Evolutionary conservation across 2,329 filamentous ascomycete species (phyloP).

Genomic region (Alternaria brassicicola): DNA sequence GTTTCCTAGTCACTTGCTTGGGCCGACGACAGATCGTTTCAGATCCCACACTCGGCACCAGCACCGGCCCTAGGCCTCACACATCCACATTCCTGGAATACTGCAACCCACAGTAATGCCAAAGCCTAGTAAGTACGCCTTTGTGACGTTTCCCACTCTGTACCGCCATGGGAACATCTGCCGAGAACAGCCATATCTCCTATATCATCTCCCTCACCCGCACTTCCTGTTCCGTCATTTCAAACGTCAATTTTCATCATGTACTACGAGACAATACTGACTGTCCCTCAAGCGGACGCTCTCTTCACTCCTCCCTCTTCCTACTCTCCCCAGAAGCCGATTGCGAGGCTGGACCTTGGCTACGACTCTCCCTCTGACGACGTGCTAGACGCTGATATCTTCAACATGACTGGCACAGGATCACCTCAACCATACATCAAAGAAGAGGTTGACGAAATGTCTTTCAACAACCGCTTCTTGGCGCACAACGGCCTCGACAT

Average conservation of each 20-base stretch:
- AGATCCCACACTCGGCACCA: slow-evolving; percentile 46
- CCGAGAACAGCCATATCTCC: slow-evolving; percentile 17
- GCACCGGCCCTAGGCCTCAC: slow-evolving; percentile 41
- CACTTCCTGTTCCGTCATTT: slow-evolving; percentile 21
- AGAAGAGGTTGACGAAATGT: slow-evolving; percentile 68
- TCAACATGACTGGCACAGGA: slow-evolving; percentile 62
- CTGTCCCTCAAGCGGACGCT: slow-evolving; percentile 51
- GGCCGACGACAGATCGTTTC: slow-evolving; percentile 46
- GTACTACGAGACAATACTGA: slow-evolving; percentile 47
- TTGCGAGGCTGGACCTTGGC: slow-evolving; percentile 47
- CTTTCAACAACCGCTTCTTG: slow-evolving; percentile 60
- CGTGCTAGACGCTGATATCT: slow-evolving; percentile 52
- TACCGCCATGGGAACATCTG: slow-evolving; percentile 42
- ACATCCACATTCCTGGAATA: slow-evolving; percentile 45
- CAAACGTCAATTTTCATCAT: slow-evolving; percentile 31
- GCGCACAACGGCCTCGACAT: slow-evolving; percentile 59
- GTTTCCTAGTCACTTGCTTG: slow-evolving; percentile 46
- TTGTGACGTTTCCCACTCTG: slow-evolving; percentile 38
- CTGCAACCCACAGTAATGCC: slow-evolving; percentile 50
- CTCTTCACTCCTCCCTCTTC: slow-evolving; percentile 51
- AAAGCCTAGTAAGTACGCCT: slow-evolving; percentile 48
- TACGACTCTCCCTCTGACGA: slow-evolving; percentile 50
- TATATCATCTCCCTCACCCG: slow-evolving; percentile 32
- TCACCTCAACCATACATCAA: slow-evolving; percentile 69
- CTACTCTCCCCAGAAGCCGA: slow-evolving; percentile 49